phyloP scores from a whole-genome alignment of 257 asterid genomes.

The Solanum pennellii region DNA sequence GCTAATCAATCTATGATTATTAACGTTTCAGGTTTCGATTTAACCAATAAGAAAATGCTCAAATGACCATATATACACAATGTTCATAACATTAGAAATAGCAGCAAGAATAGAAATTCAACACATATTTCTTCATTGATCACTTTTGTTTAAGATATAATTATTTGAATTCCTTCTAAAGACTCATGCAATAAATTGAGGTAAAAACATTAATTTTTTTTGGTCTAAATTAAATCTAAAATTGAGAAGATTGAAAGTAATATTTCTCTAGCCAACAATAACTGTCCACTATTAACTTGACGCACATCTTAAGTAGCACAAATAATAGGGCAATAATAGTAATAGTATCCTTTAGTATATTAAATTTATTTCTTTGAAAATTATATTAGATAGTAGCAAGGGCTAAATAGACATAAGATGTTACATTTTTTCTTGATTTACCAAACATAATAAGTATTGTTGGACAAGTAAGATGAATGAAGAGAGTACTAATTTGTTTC shows the following conservation, averaged over 20 bases:
- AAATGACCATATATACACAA: not conserved
- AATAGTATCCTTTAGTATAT: too few species aligned
- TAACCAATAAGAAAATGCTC: not conserved
- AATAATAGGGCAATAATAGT: too few species aligned
- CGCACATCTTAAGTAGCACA: too few species aligned
- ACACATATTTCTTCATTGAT: not conserved
- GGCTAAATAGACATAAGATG: not conserved
- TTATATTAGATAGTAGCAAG: not conserved
- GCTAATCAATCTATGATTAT: too few species aligned
- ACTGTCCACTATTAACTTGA: too few species aligned
- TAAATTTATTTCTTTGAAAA: too few species aligned
- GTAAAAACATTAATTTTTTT: not conserved
- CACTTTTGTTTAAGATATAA: not conserved
- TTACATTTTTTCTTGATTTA: not conserved
- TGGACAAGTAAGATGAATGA: not conserved
- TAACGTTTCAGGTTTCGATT: too few species aligned
- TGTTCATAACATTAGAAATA: too few species aligned
- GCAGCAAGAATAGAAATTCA: not conserved
- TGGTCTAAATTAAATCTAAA: not conserved
- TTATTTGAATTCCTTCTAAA: not conserved
- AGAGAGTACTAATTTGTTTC: not conserved
- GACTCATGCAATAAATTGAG: not conserved
- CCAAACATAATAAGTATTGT: not conserved
- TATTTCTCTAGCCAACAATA: too few species aligned
- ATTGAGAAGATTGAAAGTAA: too few species aligned